phyloP scores from a whole-genome alignment of 768 basidiomycete genomes.

The Phaeotremella skinneri region DNA sequence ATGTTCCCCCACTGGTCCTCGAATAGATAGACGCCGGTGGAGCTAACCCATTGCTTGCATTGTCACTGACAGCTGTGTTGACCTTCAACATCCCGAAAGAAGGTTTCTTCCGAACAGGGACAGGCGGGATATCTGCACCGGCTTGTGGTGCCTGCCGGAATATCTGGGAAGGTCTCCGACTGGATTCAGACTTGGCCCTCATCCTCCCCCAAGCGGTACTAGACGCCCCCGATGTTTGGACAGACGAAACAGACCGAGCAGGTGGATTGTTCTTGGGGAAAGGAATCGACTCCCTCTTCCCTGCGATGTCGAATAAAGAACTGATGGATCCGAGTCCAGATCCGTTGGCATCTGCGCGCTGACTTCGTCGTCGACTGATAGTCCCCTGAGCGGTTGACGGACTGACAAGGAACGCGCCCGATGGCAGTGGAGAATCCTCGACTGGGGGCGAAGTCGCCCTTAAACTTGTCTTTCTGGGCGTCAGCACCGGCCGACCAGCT shows the following conservation, averaged over 20 bases:
- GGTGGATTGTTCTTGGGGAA: neutral
- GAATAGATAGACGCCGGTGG: constrained; percentile 13
- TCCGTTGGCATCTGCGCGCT: neutral
- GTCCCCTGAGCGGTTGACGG: constrained; percentile 34
- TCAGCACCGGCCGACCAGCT: constrained; percentile 2
- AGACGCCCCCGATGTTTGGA: neutral
- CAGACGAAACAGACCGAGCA: neutral
- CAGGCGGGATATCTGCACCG: constrained; percentile 9
- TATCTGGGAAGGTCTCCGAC: neutral
- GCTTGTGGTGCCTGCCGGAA: neutral
- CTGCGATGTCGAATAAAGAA: neutral
- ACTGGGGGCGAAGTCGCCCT: constrained; percentile 14
- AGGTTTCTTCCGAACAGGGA: constrained; percentile 13
- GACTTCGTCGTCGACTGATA: constrained; percentile 33
- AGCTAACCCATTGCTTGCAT: constrained; percentile 7
- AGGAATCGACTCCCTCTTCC: neutral
- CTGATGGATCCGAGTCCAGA: neutral
- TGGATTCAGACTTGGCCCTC: constrained; percentile 1
- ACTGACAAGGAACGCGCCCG: constrained; percentile 23
- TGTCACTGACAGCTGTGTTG: neutral
- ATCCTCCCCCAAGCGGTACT: neutral
- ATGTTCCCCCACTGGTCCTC: neutral
- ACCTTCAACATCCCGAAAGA: constrained; percentile 10
- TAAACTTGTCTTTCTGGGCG: constrained; percentile 20
- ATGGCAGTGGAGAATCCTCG: neutral